phyloP scores from a whole-genome alignment of 805 yeast species.

The Candida coquimbonensis region DNA sequence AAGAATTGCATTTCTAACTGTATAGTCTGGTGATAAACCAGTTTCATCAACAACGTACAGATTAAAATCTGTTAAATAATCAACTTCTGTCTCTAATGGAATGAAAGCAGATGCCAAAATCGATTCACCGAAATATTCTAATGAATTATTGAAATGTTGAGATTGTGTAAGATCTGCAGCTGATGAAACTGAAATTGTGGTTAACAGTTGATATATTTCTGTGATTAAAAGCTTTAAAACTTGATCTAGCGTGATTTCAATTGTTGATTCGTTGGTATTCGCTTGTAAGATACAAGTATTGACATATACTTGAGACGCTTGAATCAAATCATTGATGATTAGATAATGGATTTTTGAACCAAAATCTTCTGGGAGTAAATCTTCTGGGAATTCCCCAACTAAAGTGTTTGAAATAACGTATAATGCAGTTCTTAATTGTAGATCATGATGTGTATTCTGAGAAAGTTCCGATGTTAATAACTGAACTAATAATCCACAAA shows the following conservation, averaged over 20 bases:
- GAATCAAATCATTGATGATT: constrained; percentile 11
- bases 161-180: constrained; percentile 4
- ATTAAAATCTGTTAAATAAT: constrained; percentile 59
- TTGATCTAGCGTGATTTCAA: constrained; percentile 9
- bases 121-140: constrained; percentile 11
- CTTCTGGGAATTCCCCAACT: constrained; percentile 19
- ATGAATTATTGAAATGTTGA: constrained; percentile 1
- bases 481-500: constrained; percentile 8
- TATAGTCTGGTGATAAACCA: constrained; percentile 50
- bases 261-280: constrained; percentile 6
- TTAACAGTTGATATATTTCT: constrained; percentile 29
- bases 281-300: constrained; percentile 11
- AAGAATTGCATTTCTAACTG: constrained; percentile 54
- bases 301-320: constrained; percentile 7
- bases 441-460: constrained; percentile 5
- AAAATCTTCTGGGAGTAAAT: constrained; percentile 12
- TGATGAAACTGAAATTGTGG: constrained; percentile 13
- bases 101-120: constrained; percentile 12
- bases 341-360: constrained; percentile 4
- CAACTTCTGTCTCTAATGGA: constrained; percentile 31
- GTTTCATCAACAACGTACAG: constrained; percentile 65
- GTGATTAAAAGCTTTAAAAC: constrained; percentile 22
- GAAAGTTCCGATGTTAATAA: constrained; percentile 9
- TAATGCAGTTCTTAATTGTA: constrained; percentile 13
- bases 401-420: constrained; percentile 13